Evolutionary conservation across 306 rosid species (phyloP), one percentile per base, ranked within the genome.

Genomic region (Psophocarpus tetragonolobus): DNA sequence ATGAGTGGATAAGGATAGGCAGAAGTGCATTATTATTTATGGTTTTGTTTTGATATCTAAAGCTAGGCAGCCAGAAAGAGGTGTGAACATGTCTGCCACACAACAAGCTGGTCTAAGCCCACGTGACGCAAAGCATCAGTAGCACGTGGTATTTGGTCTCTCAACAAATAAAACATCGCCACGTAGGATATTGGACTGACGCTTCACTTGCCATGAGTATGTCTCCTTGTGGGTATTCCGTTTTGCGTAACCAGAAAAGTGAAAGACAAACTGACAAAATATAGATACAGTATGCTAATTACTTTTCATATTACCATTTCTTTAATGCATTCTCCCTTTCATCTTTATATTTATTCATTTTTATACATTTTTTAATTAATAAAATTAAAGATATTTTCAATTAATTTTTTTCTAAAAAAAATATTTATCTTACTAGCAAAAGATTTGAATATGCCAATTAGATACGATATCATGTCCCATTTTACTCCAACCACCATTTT

Each of bases 141-240:
- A 70, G 73, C 95, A 90, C 92, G 92, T 90, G 92, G 89, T 89
- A 87, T 83, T 81, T 38, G 82, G 79, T 76, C 41, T 15, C 14
- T 8, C 14, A 14, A 24, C 86, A 4, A 81, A 82, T 81, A 11
- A 68, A 1, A 30, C 1, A 2, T 0, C 13, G 87, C 79, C 90
- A 87, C 73, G 76, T 81, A 20, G 23, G 33, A 2, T 0, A 17
- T 6, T 8, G 38, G 45, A 74, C 60, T 48, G 57, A 81, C 61
- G 0, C 69, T 63, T 69, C 86, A 70, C 82, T 78, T 69, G 81
- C 71, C 14, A 77, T 58, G 75, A 70, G 11, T 15, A 23, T 62
- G 53, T 20, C 33, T 4, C 27, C 74, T 2, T 68, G 71, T 66
- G 69, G 48, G 29, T 58, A n/a, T 47, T 69, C 39, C 15, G 39